A percentile compares a stretch with the other conserved stretches of the same genome.
Evolutionary conservation across 495 filamentous ascomycete genomes (phyloP).

Genomic region (Thozetella sp.): DNA sequence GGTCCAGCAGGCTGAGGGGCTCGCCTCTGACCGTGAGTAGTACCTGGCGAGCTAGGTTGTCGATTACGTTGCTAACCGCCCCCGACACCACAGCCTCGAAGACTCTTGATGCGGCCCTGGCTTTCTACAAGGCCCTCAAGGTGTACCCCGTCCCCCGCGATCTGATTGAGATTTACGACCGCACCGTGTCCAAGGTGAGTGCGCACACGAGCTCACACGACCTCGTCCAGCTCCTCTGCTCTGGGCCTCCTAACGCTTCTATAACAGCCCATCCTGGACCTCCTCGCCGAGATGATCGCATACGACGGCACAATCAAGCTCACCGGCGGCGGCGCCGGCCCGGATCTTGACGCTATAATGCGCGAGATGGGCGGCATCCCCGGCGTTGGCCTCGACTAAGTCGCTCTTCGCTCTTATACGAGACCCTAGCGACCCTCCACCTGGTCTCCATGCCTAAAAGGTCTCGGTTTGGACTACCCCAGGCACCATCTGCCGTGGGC

Average conservation of each 20-base stretch:
- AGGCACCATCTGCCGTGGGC: no score
- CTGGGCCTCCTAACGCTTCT: neutral
- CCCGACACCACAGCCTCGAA: constrained; percentile 56
- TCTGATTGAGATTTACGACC: constrained; percentile 95
- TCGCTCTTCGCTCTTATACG: neutral
- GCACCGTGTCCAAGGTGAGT: constrained; percentile 88
- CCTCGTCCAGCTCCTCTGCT: no score
- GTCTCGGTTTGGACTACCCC: no score
- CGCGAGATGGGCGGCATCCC: constrained; percentile 30
- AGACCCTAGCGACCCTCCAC: no score
- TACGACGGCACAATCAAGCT: constrained; percentile 75
- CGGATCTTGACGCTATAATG: constrained; percentile 10
- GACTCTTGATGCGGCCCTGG: constrained; percentile 82
- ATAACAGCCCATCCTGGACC: constrained; percentile 79
- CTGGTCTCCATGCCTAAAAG: no score
- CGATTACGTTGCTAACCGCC: neutral
- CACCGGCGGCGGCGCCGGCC: constrained; percentile 45
- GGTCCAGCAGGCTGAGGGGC: constrained; percentile 80
- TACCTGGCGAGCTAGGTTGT: neutral
- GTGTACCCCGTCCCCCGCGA: constrained; percentile 94
- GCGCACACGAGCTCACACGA: no score
- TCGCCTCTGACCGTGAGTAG: constrained; percentile 57
- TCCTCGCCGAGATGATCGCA: constrained; percentile 97
- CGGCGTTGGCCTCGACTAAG: constrained; percentile 46
- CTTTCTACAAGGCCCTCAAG: constrained; percentile 97